These are phyloP conservation scores for Anthostomella pinea DNA, from an alignment of 2,329 filamentous ascomycete genomes.

Conservation along the genomic window DNA sequence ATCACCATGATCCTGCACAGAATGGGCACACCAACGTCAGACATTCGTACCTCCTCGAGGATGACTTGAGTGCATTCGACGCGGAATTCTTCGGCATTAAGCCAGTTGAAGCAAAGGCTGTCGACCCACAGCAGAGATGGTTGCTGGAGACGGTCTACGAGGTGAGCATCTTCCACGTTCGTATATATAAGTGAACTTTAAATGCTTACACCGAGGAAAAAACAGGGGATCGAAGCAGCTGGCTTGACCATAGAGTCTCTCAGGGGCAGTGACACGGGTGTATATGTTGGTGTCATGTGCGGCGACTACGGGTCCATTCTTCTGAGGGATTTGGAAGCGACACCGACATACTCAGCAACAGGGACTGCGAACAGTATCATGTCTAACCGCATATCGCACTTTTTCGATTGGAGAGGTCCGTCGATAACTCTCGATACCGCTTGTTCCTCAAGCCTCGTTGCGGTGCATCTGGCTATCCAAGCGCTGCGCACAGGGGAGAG, in stretches of 20 bases:
- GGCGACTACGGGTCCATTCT: constrained; percentile 10
- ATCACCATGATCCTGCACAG: too few relatives aligned
- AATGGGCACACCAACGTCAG: too few relatives aligned
- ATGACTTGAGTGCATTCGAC: too few relatives aligned
- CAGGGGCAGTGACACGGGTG: constrained; percentile 3
- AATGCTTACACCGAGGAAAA: too few relatives aligned
- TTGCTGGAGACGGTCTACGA: constrained; percentile 11
- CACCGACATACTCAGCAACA: constrained; percentile 14
- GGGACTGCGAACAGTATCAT: constrained; percentile 35
- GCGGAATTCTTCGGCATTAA: constrained; percentile 13
- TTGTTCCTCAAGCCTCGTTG: constrained; percentile 39
- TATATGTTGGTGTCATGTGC: constrained; percentile 6
- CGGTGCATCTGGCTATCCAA: constrained; percentile 31
- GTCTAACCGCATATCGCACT: constrained; percentile 24
- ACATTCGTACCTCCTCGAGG: too few relatives aligned
- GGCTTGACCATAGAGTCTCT: constrained; percentile 3
- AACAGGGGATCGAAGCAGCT: constrained; percentile 1
- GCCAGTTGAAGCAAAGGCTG: constrained; percentile 8
- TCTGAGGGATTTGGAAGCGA: constrained; percentile 11
- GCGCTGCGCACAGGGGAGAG: constrained; percentile 26
- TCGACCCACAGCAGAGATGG: constrained; percentile 10
- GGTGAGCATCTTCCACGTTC: too few relatives aligned
- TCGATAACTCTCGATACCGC: constrained; percentile 44
- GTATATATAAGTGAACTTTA: too few relatives aligned
- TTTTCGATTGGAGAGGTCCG: constrained; percentile 38